Conservation (phyloP, 805 yeast genomes). For the Kazachstania psychrophila region DNA sequence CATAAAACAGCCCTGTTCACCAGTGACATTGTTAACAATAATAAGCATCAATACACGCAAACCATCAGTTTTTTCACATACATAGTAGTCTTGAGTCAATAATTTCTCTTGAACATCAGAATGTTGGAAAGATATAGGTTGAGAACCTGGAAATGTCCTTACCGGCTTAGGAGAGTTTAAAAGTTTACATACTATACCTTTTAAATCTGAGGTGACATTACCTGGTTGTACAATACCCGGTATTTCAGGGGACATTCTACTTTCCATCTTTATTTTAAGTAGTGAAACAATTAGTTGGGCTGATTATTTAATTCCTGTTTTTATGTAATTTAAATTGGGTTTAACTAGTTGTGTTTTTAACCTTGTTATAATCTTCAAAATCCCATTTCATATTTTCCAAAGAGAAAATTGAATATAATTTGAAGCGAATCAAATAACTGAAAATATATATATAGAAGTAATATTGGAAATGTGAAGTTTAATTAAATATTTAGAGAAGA, state of each 20-base stretch:
- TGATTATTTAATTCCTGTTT: no score
- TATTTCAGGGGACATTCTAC: slow-evolving; percentile 61
- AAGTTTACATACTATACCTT: slow-evolving; percentile 56
- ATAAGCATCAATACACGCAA: slow-evolving; percentile 70
- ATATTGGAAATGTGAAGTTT: no score
- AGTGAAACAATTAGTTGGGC: no score
- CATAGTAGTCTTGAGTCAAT: slow-evolving; percentile 69
- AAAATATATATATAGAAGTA: no score
- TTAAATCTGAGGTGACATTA: slow-evolving; percentile 57
- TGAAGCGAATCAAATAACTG: no score
- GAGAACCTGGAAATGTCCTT: slow-evolving; percentile 75
- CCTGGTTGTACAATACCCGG: slow-evolving; percentile 79
- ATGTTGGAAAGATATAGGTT: slow-evolving; percentile 84
- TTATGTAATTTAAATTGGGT: no score
- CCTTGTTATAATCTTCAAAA: no score
- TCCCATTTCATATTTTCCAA: no score
- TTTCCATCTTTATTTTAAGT: slow-evolving; percentile 21
- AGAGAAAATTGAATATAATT: no score
- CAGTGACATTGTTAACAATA: slow-evolving; percentile 52
- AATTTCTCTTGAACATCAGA: slow-evolving; percentile 58
- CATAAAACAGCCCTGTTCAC: slow-evolving; percentile 81
- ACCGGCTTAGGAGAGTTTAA: slow-evolving; percentile 44
- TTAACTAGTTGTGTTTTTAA: no score
- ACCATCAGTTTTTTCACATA: slow-evolving; percentile 95
- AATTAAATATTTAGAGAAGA: no score